A percentile compares a stretch with the other conserved stretches of the same genome.
Conservation (phyloP, 768 basidiomycete species). For the Amanita rimosa region DNA sequence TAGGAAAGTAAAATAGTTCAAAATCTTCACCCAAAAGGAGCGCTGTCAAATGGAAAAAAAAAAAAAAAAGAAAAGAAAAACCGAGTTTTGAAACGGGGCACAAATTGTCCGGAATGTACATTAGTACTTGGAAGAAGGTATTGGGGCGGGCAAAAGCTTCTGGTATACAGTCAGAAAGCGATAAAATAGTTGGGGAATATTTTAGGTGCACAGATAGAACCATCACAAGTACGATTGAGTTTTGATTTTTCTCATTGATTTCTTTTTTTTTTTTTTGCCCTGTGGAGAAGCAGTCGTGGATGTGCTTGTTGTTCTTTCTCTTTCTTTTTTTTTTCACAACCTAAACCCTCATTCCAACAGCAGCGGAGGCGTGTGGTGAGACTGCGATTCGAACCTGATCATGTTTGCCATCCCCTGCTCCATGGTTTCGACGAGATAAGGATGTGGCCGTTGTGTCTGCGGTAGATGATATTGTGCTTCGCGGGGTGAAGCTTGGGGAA, state of each 20-base stretch:
- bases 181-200: slow-evolving; percentile 5
- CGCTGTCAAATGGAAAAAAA: background rate
- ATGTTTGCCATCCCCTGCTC: slow-evolving; percentile 10
- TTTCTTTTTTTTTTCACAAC: background rate
- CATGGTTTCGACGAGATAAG: slow-evolving; percentile 13
- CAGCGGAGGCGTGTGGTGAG: slow-evolving; percentile 33
- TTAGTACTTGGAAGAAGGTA: slow-evolving; percentile 2
- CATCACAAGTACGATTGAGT: background rate
- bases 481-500: slow-evolving; percentile 9
- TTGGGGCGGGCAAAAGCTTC: slow-evolving; percentile 1
- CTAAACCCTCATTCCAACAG: slow-evolving; percentile 36
- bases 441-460: slow-evolving; percentile 5
- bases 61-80: background rate
- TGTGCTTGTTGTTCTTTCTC: too few species aligned
- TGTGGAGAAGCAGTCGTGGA: background rate
- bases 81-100: background rate
- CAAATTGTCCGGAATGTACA: background rate
- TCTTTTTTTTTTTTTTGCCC: too few species aligned
- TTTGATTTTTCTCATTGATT: background rate
- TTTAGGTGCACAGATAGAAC: slow-evolving; percentile 3
- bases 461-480: slow-evolving; percentile 3
- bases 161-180: slow-evolving; percentile 6
- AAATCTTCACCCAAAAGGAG: background rate
- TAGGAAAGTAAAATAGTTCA: background rate
- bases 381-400: slow-evolving; percentile 35